Percentiles rank a stretch among this genome's conserved stretches.
phyloP scores from a whole-genome alignment of 148 eudicot genomes.

The Limonium bicolor region DNA sequence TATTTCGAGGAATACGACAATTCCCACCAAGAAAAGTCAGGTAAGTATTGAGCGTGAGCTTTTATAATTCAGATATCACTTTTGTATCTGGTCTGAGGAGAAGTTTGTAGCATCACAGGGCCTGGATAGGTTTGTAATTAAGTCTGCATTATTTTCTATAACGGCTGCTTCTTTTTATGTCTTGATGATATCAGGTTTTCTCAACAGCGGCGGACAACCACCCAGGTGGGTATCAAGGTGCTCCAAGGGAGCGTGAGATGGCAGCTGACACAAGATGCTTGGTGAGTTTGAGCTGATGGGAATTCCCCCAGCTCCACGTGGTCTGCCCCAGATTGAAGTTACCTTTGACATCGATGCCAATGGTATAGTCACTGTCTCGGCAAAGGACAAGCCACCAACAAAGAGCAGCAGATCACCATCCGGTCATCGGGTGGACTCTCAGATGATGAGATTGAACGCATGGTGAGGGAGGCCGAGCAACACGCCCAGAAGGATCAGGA shows the following conservation, averaged over 20 bases:
- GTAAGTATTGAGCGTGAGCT: not conserved
- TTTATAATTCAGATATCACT: too few species aligned
- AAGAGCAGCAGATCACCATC: slow-evolving; percentile 29
- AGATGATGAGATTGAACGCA: slow-evolving; percentile 27
- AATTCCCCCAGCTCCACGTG: slow-evolving; percentile 40
- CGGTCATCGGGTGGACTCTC: slow-evolving; percentile 35
- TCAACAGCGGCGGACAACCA: slow-evolving; percentile 46
- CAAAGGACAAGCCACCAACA: slow-evolving; percentile 23
- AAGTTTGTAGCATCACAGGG: too few species aligned
- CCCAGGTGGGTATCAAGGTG: slow-evolving; percentile 33
- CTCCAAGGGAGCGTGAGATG: slow-evolving; percentile 45
- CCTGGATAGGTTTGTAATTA: too few species aligned
- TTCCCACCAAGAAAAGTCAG: slow-evolving; percentile 33
- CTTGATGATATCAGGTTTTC: slow-evolving; percentile 15
- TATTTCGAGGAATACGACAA: slow-evolving; percentile 28
- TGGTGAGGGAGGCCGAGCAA: slow-evolving; percentile 40
- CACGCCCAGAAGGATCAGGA: slow-evolving; percentile 34
- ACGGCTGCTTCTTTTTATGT: too few species aligned
- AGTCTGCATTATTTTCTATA: too few species aligned
- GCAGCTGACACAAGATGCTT: slow-evolving; percentile 29
- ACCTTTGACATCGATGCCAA: slow-evolving; percentile 40
- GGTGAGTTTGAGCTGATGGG: slow-evolving; percentile 35
- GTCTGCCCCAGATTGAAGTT: slow-evolving; percentile 37
- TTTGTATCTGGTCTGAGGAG: too few species aligned
- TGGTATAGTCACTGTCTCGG: slow-evolving; percentile 37